Percentiles rank a stretch among this genome's conserved stretches.
phyloP scores from a whole-genome alignment of 768 basidiomycete species.

The Lactifluus piperatus region DNA sequence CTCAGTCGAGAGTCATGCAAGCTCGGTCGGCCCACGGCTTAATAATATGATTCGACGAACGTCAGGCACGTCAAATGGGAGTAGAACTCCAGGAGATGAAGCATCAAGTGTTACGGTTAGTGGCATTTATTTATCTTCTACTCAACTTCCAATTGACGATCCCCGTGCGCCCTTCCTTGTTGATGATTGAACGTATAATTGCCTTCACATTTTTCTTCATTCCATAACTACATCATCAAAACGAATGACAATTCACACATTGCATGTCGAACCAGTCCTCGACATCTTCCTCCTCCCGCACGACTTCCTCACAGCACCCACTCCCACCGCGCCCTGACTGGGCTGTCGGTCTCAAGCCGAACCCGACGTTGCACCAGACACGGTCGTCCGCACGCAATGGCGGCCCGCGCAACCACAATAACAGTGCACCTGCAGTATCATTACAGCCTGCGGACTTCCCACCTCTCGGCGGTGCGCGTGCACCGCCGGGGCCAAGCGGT shows the following conservation, averaged over 20 bases:
- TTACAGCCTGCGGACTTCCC: constrained; percentile 30
- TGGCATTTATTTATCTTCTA: not conserved
- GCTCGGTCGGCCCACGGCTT: constrained; percentile 58
- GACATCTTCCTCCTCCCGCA: constrained; percentile 71
- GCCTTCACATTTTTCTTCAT: not conserved
- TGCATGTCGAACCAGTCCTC: constrained; percentile 42
- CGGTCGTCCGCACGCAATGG: constrained; percentile 38
- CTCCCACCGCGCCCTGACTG: constrained; percentile 80
- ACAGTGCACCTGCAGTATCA: constrained; percentile 31
- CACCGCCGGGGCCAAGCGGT: constrained; percentile 45
- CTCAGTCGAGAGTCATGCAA: constrained; percentile 25
- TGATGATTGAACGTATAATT: not conserved
- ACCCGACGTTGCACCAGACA: constrained; percentile 52
- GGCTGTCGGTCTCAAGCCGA: constrained; percentile 78
- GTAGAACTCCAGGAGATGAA: constrained; percentile 64
- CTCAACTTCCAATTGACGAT: not conserved
- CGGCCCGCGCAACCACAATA: constrained; percentile 33
- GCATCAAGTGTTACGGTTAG: constrained; percentile 62
- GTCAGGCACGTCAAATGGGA: constrained; percentile 41
- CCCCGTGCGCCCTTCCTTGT: not conserved
- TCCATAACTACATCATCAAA: not conserved
- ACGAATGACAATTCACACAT: not conserved
- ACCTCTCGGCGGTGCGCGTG: constrained; percentile 23
- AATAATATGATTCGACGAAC: constrained; percentile 41
- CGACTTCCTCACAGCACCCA: constrained; percentile 67